Percentiles rank a stretch among this genome's conserved stretches.
Conservation (phyloP, 768 basidiomycete genomes). For the Rhizopogon salebrosus region DNA sequence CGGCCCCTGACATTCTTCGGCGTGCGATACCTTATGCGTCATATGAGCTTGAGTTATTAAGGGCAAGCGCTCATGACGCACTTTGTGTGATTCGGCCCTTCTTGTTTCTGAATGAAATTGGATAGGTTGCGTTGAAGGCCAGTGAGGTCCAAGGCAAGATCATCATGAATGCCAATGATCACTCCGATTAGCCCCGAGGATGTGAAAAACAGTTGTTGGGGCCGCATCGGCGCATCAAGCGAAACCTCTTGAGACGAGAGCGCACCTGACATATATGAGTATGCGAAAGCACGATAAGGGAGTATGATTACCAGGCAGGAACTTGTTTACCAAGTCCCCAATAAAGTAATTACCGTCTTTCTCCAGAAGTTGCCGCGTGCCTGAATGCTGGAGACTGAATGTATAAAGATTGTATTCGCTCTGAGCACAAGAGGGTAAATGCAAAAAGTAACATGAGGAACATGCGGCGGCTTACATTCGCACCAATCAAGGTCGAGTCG, state of each 20-base stretch:
- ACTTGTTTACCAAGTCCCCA: constrained; percentile 74
- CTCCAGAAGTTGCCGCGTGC: constrained; percentile 45
- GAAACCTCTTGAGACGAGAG: constrained; percentile 43
- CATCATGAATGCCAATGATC: constrained; percentile 53
- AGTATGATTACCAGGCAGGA: constrained; percentile 53
- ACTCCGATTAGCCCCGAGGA: constrained; percentile 76
- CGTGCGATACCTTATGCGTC: constrained; percentile 55
- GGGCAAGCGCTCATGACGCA: constrained; percentile 24
- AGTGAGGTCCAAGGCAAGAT: constrained; percentile 54
- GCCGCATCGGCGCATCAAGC: constrained; percentile 35
- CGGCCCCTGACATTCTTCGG: constrained; percentile 54
- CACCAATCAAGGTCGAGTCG: constrained; percentile 56
- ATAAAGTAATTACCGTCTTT: constrained; percentile 67
- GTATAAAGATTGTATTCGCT: constrained; percentile 63
- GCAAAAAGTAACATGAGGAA: background rate
- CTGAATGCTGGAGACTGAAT: constrained; percentile 45
- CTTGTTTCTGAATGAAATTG: constrained; percentile 43
- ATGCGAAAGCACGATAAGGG: background rate
- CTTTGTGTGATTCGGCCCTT: constrained; percentile 58
- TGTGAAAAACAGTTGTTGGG: constrained; percentile 72
- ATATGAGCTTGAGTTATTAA: background rate
- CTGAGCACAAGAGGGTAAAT: constrained; percentile 33
- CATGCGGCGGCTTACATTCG: constrained; percentile 52
- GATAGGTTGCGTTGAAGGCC: constrained; percentile 74
- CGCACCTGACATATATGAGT: constrained; percentile 39